Percentiles rank a stretch among this genome's conserved stretches.
These are phyloP conservation scores for Cercospora sesami DNA, from an alignment of 2,329 filamentous ascomycete genomes.

Conservation along the genomic window DNA sequence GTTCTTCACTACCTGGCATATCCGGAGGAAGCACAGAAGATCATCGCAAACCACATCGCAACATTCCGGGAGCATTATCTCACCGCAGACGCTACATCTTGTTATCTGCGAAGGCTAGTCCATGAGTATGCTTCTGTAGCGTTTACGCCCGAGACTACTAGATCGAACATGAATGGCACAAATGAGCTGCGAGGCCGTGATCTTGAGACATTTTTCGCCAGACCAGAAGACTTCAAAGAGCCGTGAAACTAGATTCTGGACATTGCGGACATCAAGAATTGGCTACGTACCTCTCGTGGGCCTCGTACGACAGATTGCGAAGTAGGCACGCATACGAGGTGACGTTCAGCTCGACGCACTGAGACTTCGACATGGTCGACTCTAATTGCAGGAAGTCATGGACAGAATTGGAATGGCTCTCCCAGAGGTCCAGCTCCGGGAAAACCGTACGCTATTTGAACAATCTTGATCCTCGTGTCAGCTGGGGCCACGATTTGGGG, in stretches of 20 bases:
- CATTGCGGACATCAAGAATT: rapidly evolving
- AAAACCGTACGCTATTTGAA: not conserved
- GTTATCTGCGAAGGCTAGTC: constrained; percentile 29
- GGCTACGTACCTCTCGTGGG: not conserved
- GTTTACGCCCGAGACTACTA: not conserved
- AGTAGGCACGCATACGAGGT: no score
- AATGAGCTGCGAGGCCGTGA: not conserved
- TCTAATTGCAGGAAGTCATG: no score
- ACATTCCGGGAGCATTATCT: constrained; percentile 35
- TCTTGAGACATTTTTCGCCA: not conserved
- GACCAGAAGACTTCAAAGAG: constrained; percentile 9
- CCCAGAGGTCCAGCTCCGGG: not conserved
- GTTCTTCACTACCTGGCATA: constrained; percentile 24
- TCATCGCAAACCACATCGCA: constrained; percentile 30
- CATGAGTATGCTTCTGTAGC: constrained; percentile 17
- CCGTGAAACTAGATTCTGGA: not conserved
- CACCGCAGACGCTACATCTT: constrained; percentile 30
- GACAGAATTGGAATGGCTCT: not conserved
- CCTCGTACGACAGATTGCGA: no score
- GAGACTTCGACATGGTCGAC: no score
- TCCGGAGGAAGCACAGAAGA: constrained; percentile 22
- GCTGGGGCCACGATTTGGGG: not conserved
- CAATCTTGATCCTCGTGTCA: not conserved
- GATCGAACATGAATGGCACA: not conserved
- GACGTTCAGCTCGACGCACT: no score